Percentiles rank a stretch among this genome's conserved stretches.
These are phyloP conservation scores for Neurospora intermedia DNA, from an alignment of 495 filamentous ascomycete genomes.

Conservation along the genomic window DNA sequence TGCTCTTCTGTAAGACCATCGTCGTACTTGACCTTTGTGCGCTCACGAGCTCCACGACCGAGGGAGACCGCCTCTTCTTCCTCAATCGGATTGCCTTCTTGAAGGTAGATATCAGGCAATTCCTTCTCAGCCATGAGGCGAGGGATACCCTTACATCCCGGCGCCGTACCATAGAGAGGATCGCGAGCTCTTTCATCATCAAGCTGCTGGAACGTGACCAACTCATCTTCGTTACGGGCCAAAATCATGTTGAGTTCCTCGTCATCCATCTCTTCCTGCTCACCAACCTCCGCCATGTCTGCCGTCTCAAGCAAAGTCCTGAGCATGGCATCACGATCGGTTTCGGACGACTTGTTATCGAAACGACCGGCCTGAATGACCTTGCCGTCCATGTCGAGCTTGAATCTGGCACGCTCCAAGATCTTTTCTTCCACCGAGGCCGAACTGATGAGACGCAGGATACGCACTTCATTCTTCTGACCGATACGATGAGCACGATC, in stretches of 20 bases:
- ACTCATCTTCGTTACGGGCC: slow-evolving; percentile 64
- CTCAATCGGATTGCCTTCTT: slow-evolving; percentile 78
- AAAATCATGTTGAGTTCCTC: slow-evolving; percentile 90
- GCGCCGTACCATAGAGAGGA: slow-evolving; percentile 56
- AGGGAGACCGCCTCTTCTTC: slow-evolving; percentile 61
- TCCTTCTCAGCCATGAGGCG: slow-evolving; percentile 83
- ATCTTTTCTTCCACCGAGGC: slow-evolving; percentile 99
- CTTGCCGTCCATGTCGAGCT: slow-evolving; percentile 98
- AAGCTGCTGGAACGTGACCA: slow-evolving; percentile 59
- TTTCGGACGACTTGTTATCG: slow-evolving; percentile 98
- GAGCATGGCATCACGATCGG: slow-evolving; percentile 92
- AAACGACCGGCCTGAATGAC: slow-evolving; percentile 98
- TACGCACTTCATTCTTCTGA: slow-evolving; percentile 98
- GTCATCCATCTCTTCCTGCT: slow-evolving; percentile 93
- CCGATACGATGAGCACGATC: slow-evolving; percentile 99
- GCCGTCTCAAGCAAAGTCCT: slow-evolving; percentile 85
- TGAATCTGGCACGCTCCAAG: slow-evolving; percentile 90
- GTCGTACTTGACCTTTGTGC: slow-evolving; percentile 88
- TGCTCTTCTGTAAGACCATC: slow-evolving; percentile 97
- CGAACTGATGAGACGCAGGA: slow-evolving; percentile 86
- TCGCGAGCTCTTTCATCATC: slow-evolving; percentile 60
- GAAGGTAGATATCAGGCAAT: slow-evolving; percentile 85
- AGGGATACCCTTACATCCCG: slow-evolving; percentile 49
- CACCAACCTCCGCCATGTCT: slow-evolving; percentile 69
- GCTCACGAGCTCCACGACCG: slow-evolving; percentile 87